Base-by-base conservation (phyloP, 2,329 filamentous ascomycete species). In the Neonectria sp. region DNA sequence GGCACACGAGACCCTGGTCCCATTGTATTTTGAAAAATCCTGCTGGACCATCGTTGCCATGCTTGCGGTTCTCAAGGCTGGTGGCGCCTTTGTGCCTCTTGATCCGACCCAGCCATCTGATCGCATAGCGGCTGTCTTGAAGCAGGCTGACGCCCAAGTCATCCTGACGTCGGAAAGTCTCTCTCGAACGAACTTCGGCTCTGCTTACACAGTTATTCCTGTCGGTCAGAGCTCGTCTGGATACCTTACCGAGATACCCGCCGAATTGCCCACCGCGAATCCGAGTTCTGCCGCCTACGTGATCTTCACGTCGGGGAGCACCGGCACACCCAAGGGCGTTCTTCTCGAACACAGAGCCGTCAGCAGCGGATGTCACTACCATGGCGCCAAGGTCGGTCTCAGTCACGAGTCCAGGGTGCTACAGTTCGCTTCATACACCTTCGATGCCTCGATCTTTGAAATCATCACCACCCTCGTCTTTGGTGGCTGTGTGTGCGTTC, bases 321-420 rank as follows among this genome's bases (percentile, higher is more conserved):
- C 55, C 4, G 55, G 55, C 8, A n/a, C 11, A 8, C 55, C 55
- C 5, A 57, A 57, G 29, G 55, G 55, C 21, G 11, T 29, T 31
- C 27, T 15, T n/a, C 15, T 29, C 27, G 25, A 29, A 6, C 12
- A 69, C 25, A 21, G 33, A 4, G 60, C 65, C 24, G 1, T 64
- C 17, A 40, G 49, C 8, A 68, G 65, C 9, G 65, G 68, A 49
- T 68, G 60, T 27, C 48, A 27, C 9, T 33, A 61, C 31, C 60
- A 68, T 7, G 60, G 64, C n/a, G 13, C 48, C 6, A 31, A 25
- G 0, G 37, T 69, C 31, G 53, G 55, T 13, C 24, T 29, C 15
- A 17, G 24, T 6, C 25, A 51, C 6, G 37, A 21, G 11, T 31
- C 55, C 2, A n/a, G 27, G 3, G 12, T 13, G n/a, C 31, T 51